Evolutionary conservation across 495 filamentous ascomycete species (phyloP).

Genomic region (Neurospora sp.): DNA sequence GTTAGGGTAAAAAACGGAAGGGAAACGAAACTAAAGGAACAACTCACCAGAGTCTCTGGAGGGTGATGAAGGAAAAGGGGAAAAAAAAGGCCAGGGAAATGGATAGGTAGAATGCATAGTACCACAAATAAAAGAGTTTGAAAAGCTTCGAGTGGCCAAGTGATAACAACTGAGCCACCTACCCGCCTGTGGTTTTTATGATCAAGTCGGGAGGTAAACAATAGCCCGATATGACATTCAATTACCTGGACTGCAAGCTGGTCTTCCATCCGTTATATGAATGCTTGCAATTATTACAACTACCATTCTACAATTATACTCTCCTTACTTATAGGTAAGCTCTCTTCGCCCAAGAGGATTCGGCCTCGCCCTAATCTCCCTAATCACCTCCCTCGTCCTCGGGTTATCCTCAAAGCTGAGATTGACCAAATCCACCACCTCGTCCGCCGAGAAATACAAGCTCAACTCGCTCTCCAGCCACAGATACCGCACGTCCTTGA

Average conservation of each 20-base stretch:
- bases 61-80: not conserved
- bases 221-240: not conserved
- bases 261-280: not conserved
- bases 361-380: slow-evolving; percentile 56
- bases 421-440: slow-evolving; percentile 79
- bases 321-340: not conserved
- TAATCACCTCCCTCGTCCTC: slow-evolving; percentile 62
- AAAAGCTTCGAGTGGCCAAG: not conserved
- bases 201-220: not conserved
- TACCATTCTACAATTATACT: not conserved
- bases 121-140: not conserved
- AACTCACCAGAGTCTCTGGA: not conserved
- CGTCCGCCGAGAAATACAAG: slow-evolving; percentile 70
- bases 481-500: slow-evolving; percentile 79
- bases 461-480: slow-evolving; percentile 81
- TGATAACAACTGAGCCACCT: not conserved
- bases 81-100: not conserved
- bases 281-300: not conserved
- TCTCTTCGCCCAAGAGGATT: slow-evolving; percentile 12
- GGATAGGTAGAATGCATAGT: not conserved
- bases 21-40: not conserved
- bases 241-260: not conserved
- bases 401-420: slow-evolving; percentile 86
- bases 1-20: not conserved
- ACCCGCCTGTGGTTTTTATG: not conserved